Evolutionary conservation across 106 monocot genomes (phyloP).

Genomic region (Iris macrosiphon): DNA sequence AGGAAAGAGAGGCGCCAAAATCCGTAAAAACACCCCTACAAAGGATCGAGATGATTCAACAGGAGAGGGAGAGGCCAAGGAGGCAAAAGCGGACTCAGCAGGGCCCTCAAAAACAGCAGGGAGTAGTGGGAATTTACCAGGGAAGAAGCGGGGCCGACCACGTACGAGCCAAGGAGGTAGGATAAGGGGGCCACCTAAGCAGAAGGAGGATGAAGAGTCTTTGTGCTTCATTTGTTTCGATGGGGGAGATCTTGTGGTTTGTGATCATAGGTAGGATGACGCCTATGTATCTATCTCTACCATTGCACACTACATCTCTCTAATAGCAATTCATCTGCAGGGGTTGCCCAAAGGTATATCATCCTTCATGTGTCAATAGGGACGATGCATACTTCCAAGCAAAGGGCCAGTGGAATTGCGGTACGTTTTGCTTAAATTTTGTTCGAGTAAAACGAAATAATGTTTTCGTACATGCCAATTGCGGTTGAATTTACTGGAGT

Average conservation of each 20-base stretch:
- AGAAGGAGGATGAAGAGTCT: slow-evolving; percentile 37
- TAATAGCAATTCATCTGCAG: slow-evolving; percentile 24
- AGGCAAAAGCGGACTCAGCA: slow-evolving; percentile 13
- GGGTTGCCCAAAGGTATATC: slow-evolving; percentile 89
- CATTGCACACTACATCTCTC: no score
- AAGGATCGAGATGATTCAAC: not conserved
- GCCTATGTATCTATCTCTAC: no score
- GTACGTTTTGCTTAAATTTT: slow-evolving; percentile 23
- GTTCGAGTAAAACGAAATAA: no score
- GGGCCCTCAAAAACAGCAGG: slow-evolving; percentile 5
- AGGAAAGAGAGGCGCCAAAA: slow-evolving; percentile 18
- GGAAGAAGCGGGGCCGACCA: slow-evolving; percentile 35
- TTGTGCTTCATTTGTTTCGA: slow-evolving; percentile 70
- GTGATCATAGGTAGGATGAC: slow-evolving; percentile 61
- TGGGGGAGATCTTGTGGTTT: slow-evolving; percentile 60
- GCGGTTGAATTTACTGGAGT: no score
- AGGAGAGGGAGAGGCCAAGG: slow-evolving; percentile 7
- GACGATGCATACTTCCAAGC: slow-evolving; percentile 81
- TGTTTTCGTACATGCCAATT: no score
- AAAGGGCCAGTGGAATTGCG: slow-evolving; percentile 87
- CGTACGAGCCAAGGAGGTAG: slow-evolving; percentile 4
- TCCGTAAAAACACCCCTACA: not conserved
- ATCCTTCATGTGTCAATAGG: slow-evolving; percentile 84
- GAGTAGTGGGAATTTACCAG: slow-evolving; percentile 16
- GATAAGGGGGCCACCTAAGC: slow-evolving; percentile 5